Evolutionary conservation across 495 filamentous ascomycete species (phyloP).

Genomic region (Sporormia fimetaria): DNA sequence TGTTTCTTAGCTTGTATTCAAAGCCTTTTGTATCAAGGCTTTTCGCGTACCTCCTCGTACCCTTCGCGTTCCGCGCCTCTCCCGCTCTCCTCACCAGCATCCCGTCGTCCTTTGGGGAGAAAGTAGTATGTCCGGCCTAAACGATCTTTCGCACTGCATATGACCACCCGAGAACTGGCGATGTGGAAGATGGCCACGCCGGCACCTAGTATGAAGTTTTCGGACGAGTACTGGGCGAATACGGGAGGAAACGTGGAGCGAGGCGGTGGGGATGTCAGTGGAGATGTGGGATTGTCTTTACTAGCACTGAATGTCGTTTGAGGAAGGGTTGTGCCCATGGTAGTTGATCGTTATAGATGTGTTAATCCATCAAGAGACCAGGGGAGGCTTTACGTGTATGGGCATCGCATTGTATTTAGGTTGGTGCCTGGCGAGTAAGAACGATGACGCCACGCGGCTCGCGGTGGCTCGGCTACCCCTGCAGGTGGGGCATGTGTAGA

Average conservation of each 20-base stretch:
- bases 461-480: too few relatives aligned
- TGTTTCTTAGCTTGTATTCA: background rate
- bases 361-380: too few relatives aligned
- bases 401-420: too few relatives aligned
- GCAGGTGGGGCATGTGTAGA: too few relatives aligned
- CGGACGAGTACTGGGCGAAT: conserved; percentile 12
- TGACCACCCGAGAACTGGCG: conserved; percentile 34
- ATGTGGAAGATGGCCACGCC: conserved; percentile 42
- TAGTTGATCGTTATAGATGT: too few relatives aligned
- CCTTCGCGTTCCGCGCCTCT: conserved; percentile 38
- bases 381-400: too few relatives aligned
- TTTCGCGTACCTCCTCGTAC: conserved; percentile 36
- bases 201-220: conserved; percentile 15
- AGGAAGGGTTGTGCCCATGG: too few relatives aligned
- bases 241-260: conserved; percentile 7
- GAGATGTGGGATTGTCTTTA: conserved; percentile 2
- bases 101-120: conserved; percentile 38
- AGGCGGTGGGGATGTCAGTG: background rate
- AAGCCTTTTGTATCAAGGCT: background rate
- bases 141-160: conserved; percentile 33
- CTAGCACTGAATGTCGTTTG: too few relatives aligned
- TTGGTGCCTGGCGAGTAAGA: too few relatives aligned
- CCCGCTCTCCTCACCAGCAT: conserved; percentile 34
- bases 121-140: conserved; percentile 35
- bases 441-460: too few relatives aligned